phyloP scores from a whole-genome alignment of 257 asterid genomes.

The Lantana camara region DNA sequence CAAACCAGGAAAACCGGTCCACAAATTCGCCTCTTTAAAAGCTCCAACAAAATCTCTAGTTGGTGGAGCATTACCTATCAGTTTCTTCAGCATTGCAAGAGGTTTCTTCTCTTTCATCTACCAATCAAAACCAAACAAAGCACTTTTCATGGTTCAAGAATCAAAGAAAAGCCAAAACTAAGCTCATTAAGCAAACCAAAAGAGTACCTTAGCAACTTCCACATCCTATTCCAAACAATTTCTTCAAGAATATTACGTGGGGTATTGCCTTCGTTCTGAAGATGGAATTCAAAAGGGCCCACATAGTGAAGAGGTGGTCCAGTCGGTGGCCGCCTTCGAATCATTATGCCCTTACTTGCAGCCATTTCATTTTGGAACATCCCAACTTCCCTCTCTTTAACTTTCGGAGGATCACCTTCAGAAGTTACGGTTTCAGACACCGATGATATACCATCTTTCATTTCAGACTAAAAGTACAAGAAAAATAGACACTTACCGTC shows the following conservation, averaged over 20 bases:
- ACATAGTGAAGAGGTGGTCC: conserved; percentile 86
- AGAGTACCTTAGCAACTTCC: conserved; percentile 71
- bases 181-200: conserved; percentile 25
- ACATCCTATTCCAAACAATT: conserved; percentile 76
- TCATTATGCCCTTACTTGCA: conserved; percentile 76
- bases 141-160: conserved; percentile 14
- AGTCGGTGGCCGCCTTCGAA: conserved; percentile 73
- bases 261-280: conserved; percentile 83
- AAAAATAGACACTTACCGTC: conserved; percentile 12
- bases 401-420: conserved; percentile 58
- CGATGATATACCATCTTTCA: conserved; percentile 47
- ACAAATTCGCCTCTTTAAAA: conserved; percentile 58
- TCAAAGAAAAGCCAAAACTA: neutral
- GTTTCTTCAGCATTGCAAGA: conserved; percentile 46
- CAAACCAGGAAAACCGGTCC: conserved; percentile 78
- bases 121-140: too few relatives aligned
- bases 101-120: conserved; percentile 76
- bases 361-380: conserved; percentile 68
- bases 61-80: conserved; percentile 58
- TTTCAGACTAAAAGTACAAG: conserved; percentile 38
- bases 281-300: conserved; percentile 83
- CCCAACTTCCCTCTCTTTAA: conserved; percentile 71
- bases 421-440: conserved; percentile 37
- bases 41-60: conserved; percentile 81
- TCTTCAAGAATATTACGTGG: conserved; percentile 84